These are phyloP conservation scores for Cytospora chrysosperma DNA, from an alignment of 2,329 filamentous ascomycete species.

Conservation along the genomic window DNA sequence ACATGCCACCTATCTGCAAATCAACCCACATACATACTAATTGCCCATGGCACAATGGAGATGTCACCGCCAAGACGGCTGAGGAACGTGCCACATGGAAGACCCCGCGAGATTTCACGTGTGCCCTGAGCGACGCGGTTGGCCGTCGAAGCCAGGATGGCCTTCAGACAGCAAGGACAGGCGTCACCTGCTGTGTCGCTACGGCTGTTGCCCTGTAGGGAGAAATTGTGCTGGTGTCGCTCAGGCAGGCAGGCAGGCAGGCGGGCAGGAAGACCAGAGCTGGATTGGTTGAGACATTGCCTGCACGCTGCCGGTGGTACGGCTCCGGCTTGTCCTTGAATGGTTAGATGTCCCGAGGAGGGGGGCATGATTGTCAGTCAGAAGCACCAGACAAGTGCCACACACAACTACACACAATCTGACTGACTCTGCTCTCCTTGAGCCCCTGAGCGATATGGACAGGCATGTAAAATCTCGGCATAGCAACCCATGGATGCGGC, in stretches of 20 bases:
- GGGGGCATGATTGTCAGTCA: neutral
- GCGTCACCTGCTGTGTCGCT: neutral
- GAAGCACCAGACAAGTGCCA: neutral
- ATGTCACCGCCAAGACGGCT: neutral
- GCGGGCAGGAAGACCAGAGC: neutral
- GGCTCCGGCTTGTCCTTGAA: neutral
- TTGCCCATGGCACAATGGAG: too few species aligned
- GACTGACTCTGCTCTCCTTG: neutral
- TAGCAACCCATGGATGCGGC: neutral
- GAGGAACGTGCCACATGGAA: neutral
- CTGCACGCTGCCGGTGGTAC: neutral
- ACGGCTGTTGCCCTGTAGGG: constrained; percentile 5
- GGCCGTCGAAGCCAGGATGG: neutral
- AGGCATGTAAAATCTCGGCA: neutral
- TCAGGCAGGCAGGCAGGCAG: neutral
- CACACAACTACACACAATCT: too few species aligned
- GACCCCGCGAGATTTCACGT: constrained; percentile 3
- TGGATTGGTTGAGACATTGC: too few species aligned
- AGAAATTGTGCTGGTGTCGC: neutral
- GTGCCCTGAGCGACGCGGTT: constrained; percentile 6
- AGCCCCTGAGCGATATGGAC: neutral
- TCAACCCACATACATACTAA: neutral
- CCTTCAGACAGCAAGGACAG: neutral
- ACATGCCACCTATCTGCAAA: neutral
- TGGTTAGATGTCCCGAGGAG: neutral